phyloP scores from a whole-genome alignment of 257 asterid genomes.

The Mitragyna speciosa region DNA sequence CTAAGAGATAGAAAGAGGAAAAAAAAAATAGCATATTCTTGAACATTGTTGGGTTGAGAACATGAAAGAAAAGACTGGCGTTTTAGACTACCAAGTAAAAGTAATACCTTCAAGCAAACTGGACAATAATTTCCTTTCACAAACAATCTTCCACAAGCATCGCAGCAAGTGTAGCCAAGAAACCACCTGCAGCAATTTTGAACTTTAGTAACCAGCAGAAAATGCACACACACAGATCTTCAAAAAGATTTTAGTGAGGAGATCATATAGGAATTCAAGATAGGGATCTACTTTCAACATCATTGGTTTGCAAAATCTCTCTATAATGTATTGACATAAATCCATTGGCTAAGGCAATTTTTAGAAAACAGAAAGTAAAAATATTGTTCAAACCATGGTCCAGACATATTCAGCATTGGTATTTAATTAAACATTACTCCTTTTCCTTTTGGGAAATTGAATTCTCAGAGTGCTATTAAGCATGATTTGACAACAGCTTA shows the following conservation, averaged over 20 bases:
- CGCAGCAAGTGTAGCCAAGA: conserved; percentile 97
- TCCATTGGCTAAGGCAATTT: neutral
- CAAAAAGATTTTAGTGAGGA: neutral
- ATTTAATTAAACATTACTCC: neutral
- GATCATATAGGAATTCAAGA: neutral
- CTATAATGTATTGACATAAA: neutral
- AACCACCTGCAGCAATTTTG: conserved; percentile 74
- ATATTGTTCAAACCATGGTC: neutral
- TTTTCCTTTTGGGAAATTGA: neutral
- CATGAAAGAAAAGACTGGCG: neutral
- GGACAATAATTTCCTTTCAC: conserved; percentile 94
- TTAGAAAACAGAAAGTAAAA: neutral
- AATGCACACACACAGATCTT: neutral
- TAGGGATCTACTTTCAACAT: neutral
- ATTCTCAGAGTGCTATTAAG: neutral
- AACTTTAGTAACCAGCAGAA: neutral
- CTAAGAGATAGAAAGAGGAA: too few relatives aligned
- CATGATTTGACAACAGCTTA: neutral
- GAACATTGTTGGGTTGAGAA: neutral
- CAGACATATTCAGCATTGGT: neutral
- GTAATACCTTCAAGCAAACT: conserved; percentile 85
- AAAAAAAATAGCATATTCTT: too few relatives aligned
- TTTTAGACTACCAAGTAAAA: neutral
- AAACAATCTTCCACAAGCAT: conserved; percentile 98
- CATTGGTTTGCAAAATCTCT: neutral